Base-by-base conservation (phyloP, 1,284 basidiomycete species). In the Cutaneotrichosporon cutaneum region DNA sequence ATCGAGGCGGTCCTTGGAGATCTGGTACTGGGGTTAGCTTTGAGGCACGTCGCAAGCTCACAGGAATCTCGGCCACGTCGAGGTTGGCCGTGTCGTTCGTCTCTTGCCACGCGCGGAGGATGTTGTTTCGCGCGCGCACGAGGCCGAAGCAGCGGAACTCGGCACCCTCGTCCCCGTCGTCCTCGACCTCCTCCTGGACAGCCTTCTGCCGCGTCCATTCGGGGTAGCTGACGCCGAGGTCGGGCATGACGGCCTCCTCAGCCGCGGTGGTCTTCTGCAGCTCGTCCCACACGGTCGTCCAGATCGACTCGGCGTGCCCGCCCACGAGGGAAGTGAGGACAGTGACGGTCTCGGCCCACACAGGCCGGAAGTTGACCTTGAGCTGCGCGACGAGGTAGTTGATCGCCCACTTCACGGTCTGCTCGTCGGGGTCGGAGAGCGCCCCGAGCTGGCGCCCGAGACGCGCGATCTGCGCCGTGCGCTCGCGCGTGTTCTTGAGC, bases 291-390 rank as follows among this genome's bases (percentile, higher is more conserved):
- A 92, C 69, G 8, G 87, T 74, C 1, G 71, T 62, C 94, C 94
- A 96, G 0, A 92, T 85, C 0, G 83, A 63, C 66, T 90, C 86
- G 0, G 85, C 86, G 64, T 87, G 87, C 22, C 84, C 79, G 35
- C 83, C 81, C 0, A 85, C 80, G 39, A 93, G 75, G 0, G 82
- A 79, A 0, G 85, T 83, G 2, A 97, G 78, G 0, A 89, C 87
- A 8, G 84, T 83, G 18, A 87, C 84, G 2, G 92, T 86, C n/a
- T 93, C 88, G 6, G 85, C 84, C 89, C 93, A 98, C 13, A 95
- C 72, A 0, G 94, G 94, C 35, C 90, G 85, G 52, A 96, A 81
- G 75, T 93, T 93, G 68, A 96, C 89, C 80, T 96, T 96, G 54
- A 96, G 81, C 76, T 96, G 93, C 2, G 72, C 64, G 32, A 76